Base-by-base conservation (phyloP, 768 basidiomycete species). In the Termitomyces heimii region DNA sequence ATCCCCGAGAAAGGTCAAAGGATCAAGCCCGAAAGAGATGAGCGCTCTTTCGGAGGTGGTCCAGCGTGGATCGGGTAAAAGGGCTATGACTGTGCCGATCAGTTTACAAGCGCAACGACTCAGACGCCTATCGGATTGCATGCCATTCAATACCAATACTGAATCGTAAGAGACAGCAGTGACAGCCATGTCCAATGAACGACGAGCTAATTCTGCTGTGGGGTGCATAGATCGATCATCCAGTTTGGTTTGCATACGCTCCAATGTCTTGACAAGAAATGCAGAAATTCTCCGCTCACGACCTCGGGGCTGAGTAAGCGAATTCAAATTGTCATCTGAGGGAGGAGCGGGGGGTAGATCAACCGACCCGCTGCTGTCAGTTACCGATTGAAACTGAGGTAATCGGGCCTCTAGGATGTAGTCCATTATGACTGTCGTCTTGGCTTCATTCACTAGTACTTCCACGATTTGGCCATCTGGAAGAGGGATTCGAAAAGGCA, bases 401-500 rank as follows among this genome's bases (percentile, higher is more conserved):
- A 94, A 72, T 47, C 67, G 75, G n/a, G 87, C 86, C 55, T 80
- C 67, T 2, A 95, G 73, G 12, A 92, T 63, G 67, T 84, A 95
- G 60, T 89, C 82, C 13, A 85, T 83, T 55, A 95, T 85, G 28
- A 82, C 72, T 43, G 71, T 69, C 2, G 82, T 82, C 53, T 75
- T 76, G 29, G 71, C 71, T 60, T 92, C 82, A 20, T 86, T 84
- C 45, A 82, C 65, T 57, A 90, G 66, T 6, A 81, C 75, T 26
- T 83, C 75, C 13, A 83, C 84, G 46, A 93, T 79, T 8, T 79
- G 69, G 56, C 85, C 86, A 51, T 89, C 82, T 0, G 95, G 93
- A 13, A 94, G 73, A 12, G 81, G 54, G n/a, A 79, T 67, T n/a
- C 73, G 68, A 61, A 73, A 81, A 16, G 79, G 53, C 13, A 87